Percentiles rank a stretch among this genome's conserved stretches.
Conservation (phyloP, 306 rosid species). For the Hippophae rhamnoides region DNA sequence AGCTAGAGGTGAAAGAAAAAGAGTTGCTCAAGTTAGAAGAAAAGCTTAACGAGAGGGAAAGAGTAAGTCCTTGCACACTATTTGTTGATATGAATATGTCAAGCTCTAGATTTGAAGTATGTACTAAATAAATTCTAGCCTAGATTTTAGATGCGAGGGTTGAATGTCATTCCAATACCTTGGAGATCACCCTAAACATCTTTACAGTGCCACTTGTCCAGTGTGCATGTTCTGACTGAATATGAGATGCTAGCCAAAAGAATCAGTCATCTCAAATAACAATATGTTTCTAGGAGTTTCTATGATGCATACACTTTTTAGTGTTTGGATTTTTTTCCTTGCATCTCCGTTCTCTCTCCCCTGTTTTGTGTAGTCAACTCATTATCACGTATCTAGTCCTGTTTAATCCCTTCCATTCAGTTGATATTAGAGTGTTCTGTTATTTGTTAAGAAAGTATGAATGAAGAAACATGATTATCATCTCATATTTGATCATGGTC, state of each 20-base stretch:
- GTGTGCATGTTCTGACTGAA: too few relatives aligned
- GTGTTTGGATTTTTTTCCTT: background rate
- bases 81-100: background rate
- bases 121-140: background rate
- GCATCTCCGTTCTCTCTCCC: background rate
- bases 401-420: too few relatives aligned
- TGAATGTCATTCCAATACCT: too few relatives aligned
- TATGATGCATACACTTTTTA: background rate
- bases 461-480: background rate
- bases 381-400: too few relatives aligned
- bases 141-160: background rate
- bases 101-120: background rate
- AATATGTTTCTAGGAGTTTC: background rate
- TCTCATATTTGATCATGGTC: background rate
- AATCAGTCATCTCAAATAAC: background rate
- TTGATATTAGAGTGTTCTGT: too few relatives aligned
- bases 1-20: constrained; percentile 64
- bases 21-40: constrained; percentile 62
- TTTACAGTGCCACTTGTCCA: too few relatives aligned
- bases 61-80: constrained; percentile 35
- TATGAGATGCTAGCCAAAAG: background rate
- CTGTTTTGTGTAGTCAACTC: too few relatives aligned
- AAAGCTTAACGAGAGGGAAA: constrained; percentile 67
- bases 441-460: too few relatives aligned
- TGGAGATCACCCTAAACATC: too few relatives aligned